Percentiles rank a stretch among this genome's conserved stretches.
Conservation (phyloP, 768 basidiomycete genomes). For the Suillus tomentosus region DNA sequence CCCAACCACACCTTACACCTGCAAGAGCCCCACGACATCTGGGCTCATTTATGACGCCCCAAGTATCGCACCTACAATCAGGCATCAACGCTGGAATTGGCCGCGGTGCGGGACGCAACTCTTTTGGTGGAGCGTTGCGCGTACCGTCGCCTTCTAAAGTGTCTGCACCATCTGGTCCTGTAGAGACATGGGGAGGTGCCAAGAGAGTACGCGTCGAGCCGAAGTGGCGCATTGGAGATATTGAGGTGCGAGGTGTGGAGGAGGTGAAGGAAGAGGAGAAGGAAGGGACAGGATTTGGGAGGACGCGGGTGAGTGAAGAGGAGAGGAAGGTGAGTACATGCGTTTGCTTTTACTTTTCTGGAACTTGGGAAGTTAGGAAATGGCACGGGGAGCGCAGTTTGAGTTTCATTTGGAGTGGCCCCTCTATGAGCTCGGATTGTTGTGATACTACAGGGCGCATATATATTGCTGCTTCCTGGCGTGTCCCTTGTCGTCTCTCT, state of each 20-base stretch:
- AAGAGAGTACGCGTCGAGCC: conserved; percentile 50
- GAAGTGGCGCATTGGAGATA: conserved; percentile 59
- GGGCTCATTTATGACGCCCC: conserved; percentile 61
- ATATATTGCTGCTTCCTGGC: background rate
- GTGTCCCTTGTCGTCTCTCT: background rate
- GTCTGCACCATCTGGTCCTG: conserved; percentile 36
- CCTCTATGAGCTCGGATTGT: background rate
- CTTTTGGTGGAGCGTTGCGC: conserved; percentile 40
- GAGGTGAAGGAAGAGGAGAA: conserved; percentile 17
- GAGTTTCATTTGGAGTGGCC: background rate
- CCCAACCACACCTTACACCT: conserved; percentile 1
- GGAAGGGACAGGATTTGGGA: background rate
- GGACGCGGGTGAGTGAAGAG: conserved; percentile 16
- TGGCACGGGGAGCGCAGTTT: background rate
- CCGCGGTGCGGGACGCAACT: conserved; percentile 34
- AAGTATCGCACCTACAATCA: conserved; percentile 29
- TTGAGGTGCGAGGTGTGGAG: conserved; percentile 23
- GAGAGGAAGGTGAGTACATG: conserved; percentile 18
- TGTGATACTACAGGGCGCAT: background rate
- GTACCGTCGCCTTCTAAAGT: conserved; percentile 7
- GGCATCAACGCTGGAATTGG: conserved; percentile 10
- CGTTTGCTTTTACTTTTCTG: background rate
- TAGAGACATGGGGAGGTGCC: conserved; percentile 6
- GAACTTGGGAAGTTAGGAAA: background rate
- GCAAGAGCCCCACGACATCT: conserved; percentile 22